Percentiles rank a stretch among this genome's conserved stretches.
Conservation (phyloP, 768 basidiomycete genomes). For the Mrakia gelida region DNA sequence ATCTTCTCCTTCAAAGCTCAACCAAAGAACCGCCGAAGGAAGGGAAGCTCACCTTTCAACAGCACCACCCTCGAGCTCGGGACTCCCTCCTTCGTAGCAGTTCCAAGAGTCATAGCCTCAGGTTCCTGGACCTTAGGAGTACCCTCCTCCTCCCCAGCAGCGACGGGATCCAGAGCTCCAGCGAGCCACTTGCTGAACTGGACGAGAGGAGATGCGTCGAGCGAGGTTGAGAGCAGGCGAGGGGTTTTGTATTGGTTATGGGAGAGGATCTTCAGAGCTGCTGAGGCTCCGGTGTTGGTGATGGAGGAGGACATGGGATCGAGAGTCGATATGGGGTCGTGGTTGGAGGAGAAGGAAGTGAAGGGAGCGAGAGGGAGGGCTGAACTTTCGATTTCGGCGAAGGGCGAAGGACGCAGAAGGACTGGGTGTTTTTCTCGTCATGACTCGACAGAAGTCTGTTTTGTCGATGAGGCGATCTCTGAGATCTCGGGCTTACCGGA, state of each 20-base stretch:
- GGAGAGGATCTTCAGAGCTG: conserved; percentile 53
- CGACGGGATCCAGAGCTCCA: conserved; percentile 37
- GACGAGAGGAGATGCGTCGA: conserved; percentile 64
- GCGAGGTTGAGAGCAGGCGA: conserved; percentile 61
- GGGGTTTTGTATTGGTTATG: conserved; percentile 71
- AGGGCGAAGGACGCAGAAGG: not conserved
- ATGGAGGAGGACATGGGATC: conserved; percentile 16
- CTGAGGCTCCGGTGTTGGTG: not conserved
- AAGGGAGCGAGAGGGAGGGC: not conserved
- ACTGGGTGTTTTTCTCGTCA: not conserved
- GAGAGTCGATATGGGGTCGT: not conserved
- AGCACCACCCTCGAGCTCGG: conserved; percentile 28
- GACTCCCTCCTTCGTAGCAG: conserved; percentile 20
- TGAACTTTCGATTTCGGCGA: not conserved
- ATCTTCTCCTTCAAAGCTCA: not conserved
- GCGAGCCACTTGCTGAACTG: conserved; percentile 88
- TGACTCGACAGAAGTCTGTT: not conserved
- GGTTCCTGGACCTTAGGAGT: conserved; percentile 63
- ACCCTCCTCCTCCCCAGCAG: conserved; percentile 36
- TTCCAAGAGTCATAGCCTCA: conserved; percentile 64
- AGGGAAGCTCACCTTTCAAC: conserved; percentile 28
- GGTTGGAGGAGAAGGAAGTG: too few relatives aligned
- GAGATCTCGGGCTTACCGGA: too few relatives aligned
- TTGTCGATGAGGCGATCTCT: too few relatives aligned
- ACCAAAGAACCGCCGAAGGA: not conserved